A percentile compares a stretch with the other conserved stretches of the same genome.
Conservation (phyloP, 2,329 filamentous ascomycete genomes). For the Colletotrichum cuscutae region DNA sequence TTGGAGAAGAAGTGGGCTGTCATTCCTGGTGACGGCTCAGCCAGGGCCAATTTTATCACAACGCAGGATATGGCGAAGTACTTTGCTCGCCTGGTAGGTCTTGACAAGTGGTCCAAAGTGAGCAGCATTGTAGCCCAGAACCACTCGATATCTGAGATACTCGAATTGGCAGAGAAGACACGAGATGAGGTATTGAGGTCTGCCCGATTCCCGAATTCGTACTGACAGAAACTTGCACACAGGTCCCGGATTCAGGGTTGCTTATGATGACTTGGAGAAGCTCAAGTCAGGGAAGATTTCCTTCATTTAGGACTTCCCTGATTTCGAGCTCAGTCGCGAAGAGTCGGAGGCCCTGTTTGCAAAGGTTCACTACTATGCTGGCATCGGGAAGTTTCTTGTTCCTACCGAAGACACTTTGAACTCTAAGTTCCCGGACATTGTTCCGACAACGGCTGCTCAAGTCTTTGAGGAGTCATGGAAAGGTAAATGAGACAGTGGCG, state of each 20-base stretch:
- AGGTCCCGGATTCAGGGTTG: constrained; percentile 9
- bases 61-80: constrained; percentile 40
- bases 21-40: constrained; percentile 27
- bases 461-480: constrained; percentile 34
- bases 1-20: constrained; percentile 27
- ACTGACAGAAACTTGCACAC: neutral
- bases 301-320: constrained; percentile 36
- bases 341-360: constrained; percentile 38
- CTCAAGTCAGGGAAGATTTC: constrained; percentile 40
- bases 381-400: constrained; percentile 36
- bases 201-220: rapidly evolving
- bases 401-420: constrained; percentile 38
- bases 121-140: constrained; percentile 46
- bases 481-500: neutral
- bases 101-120: constrained; percentile 51
- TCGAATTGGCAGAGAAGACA: constrained; percentile 45
- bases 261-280: constrained; percentile 35
- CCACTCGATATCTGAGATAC: constrained; percentile 49
- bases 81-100: constrained; percentile 48
- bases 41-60: constrained; percentile 16
- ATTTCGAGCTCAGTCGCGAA: constrained; percentile 32
- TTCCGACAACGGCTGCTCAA: constrained; percentile 38
- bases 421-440: constrained; percentile 41
- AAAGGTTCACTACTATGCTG: constrained; percentile 37
- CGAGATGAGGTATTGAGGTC: neutral